Conservation (phyloP, 768 basidiomycete genomes). For the Porpolomopsis calyptriformis region DNA sequence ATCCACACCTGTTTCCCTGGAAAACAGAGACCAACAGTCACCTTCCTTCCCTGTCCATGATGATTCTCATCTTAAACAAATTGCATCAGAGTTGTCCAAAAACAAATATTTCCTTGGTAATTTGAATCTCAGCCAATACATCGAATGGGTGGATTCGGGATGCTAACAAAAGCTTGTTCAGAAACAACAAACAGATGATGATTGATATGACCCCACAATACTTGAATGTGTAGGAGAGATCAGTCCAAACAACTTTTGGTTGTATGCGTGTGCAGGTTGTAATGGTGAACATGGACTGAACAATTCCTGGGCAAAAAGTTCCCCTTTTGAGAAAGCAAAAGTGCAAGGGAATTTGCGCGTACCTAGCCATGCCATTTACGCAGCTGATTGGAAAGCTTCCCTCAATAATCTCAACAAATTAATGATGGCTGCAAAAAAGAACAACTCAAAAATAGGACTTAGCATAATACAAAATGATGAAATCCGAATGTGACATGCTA, state of each 20-base stretch:
- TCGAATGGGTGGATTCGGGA: not conserved
- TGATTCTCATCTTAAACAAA: too few relatives aligned
- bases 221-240: not conserved
- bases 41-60: too few relatives aligned
- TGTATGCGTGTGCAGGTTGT: not conserved
- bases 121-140: not conserved
- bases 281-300: not conserved
- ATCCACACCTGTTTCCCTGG: too few relatives aligned
- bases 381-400: not conserved
- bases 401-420: not conserved
- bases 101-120: not conserved
- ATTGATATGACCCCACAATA: not conserved
- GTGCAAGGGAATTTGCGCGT: not conserved
- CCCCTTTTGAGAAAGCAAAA: not conserved
- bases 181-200: not conserved
- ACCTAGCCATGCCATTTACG: not conserved
- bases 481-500: not conserved
- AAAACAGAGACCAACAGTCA: too few relatives aligned
- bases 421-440: not conserved
- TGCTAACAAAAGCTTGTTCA: not conserved
- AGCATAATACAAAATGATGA: not conserved
- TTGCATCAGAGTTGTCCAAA: not conserved
- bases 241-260: not conserved
- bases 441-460: not conserved
- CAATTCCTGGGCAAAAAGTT: not conserved